phyloP scores from a whole-genome alignment of 2,329 filamentous ascomycete genomes.

The Leptographium radiaticola region DNA sequence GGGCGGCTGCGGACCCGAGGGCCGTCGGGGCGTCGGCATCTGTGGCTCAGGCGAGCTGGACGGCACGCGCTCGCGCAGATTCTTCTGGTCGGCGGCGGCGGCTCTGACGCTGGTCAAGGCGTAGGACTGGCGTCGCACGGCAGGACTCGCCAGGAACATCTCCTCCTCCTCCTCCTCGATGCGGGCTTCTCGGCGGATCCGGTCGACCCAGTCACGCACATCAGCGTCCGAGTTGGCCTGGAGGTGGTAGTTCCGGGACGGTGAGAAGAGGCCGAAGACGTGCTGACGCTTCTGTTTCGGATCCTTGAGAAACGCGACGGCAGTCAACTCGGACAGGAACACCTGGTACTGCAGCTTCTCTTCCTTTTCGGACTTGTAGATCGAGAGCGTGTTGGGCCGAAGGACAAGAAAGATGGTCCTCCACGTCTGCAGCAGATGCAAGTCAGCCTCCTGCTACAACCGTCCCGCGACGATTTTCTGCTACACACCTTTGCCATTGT shows the following conservation, averaged over 20 bases:
- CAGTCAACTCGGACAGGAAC: constrained; percentile 77
- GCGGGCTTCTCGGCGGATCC: constrained; percentile 66
- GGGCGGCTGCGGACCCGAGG: constrained; percentile 33
- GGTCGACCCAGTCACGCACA: constrained; percentile 72
- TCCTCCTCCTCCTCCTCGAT: constrained; percentile 85
- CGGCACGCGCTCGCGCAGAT: constrained; percentile 28
- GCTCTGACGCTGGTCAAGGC: constrained; percentile 9
- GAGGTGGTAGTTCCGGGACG: constrained; percentile 82
- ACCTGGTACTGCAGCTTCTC: constrained; percentile 82
- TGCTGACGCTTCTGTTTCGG: constrained; percentile 77
- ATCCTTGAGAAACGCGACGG: constrained; percentile 77
- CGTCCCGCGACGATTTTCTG: neutral
- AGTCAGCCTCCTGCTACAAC: constrained; percentile 1
- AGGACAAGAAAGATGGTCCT: constrained; percentile 81
- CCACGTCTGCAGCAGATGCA: constrained; percentile 51
- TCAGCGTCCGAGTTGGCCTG: constrained; percentile 63
- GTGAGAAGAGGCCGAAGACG: constrained; percentile 86
- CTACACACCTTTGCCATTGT: constrained; percentile 76
- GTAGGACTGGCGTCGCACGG: constrained; percentile 35
- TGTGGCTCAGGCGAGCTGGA: constrained; percentile 51
- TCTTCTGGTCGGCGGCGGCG: neutral
- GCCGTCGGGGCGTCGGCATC: constrained; percentile 31
- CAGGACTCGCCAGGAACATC: constrained; percentile 58
- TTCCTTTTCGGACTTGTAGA: constrained; percentile 88
- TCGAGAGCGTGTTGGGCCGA: constrained; percentile 75